phyloP scores from a whole-genome alignment of 306 rosid species.

The Acacia confusa region DNA sequence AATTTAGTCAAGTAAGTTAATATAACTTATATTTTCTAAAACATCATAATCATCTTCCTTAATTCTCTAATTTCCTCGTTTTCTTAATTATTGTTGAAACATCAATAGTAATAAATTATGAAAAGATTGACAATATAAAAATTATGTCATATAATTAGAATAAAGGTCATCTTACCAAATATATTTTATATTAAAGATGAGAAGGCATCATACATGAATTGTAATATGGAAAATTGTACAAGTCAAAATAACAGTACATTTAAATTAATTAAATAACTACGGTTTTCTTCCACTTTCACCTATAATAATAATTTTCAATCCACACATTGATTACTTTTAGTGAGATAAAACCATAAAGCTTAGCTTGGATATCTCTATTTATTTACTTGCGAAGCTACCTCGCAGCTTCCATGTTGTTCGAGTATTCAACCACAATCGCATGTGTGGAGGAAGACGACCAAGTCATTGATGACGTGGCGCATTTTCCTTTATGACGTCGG shows the following conservation, averaged over 20 bases:
- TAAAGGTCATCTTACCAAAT: too few relatives aligned
- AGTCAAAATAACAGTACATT: background rate
- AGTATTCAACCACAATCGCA: background rate
- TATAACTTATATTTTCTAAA: too few relatives aligned
- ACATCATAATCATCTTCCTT: too few relatives aligned
- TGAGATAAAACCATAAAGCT: background rate
- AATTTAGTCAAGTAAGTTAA: too few relatives aligned
- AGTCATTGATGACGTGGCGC: constrained; percentile 1
- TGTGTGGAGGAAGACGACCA: background rate
- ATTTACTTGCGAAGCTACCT: background rate
- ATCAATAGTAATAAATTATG: too few relatives aligned
- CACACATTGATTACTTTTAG: background rate
- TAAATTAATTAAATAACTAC: background rate
- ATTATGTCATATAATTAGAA: too few relatives aligned
- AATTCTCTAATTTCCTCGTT: too few relatives aligned
- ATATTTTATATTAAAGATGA: too few relatives aligned
- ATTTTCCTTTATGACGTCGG: background rate
- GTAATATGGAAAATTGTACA: background rate
- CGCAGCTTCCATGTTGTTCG: background rate
- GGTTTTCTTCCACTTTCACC: background rate
- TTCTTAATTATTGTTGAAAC: too few relatives aligned
- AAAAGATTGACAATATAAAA: too few relatives aligned
- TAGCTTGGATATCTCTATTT: background rate
- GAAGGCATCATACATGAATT: too few relatives aligned
- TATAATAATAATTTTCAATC: background rate